These are phyloP conservation scores for Neurospora sp. DNA, from an alignment of 495 filamentous ascomycete species.

Conservation along the genomic window DNA sequence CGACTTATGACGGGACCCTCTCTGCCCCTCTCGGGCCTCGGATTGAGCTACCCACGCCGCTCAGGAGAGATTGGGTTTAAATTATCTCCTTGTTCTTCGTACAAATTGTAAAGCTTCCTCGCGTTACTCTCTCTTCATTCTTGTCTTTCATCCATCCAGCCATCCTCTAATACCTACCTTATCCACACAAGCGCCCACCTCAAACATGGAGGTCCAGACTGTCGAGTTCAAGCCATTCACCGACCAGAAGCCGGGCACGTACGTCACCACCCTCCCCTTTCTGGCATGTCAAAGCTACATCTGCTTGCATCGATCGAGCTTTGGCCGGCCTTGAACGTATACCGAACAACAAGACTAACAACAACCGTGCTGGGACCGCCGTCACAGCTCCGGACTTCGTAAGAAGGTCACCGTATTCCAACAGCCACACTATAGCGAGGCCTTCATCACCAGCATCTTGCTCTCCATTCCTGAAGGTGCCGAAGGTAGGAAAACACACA, in stretches of 20 bases:
- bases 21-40: not conserved
- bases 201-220: conserved; percentile 59
- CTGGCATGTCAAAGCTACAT: not conserved
- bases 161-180: not conserved
- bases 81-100: not conserved
- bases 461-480: conserved; percentile 93
- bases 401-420: conserved; percentile 99
- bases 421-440: conserved; percentile 86
- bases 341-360: not conserved
- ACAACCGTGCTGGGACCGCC: not conserved
- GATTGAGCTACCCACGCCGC: not conserved
- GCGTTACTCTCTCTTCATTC: not conserved
- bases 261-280: conserved; percentile 36
- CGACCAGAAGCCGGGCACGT: conserved; percentile 99
- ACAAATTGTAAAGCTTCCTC: not conserved
- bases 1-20: not conserved
- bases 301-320: not conserved
- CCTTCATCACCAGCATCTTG: conserved; percentile 87
- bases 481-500: conserved; percentile 33
- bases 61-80: not conserved
- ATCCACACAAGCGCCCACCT: not conserved
- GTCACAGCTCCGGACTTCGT: conserved; percentile 76
- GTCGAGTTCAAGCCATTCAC: conserved; percentile 70
- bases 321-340: not conserved
- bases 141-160: not conserved